A percentile compares a stretch with the other conserved stretches of the same genome.
Conservation (phyloP, 495 filamentous ascomycete genomes). For the Xylaria flabelliformis region DNA sequence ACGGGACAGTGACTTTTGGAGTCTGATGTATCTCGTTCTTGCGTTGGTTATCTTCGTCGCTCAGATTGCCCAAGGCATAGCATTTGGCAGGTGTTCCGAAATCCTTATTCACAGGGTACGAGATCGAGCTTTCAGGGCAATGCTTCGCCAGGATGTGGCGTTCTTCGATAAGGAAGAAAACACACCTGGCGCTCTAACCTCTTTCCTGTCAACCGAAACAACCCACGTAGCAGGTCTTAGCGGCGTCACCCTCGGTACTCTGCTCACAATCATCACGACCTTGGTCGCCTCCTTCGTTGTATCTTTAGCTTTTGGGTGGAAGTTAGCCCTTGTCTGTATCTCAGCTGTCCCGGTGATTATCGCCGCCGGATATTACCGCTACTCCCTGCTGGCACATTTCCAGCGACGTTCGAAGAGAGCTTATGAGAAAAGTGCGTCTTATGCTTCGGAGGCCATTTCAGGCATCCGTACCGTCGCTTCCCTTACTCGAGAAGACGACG, state of each 20-base stretch:
- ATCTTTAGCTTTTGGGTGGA: conserved; percentile 80
- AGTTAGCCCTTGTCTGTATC: conserved; percentile 83
- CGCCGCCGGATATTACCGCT: conserved; percentile 83
- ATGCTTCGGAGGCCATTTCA: conserved; percentile 88
- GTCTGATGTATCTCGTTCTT: conserved; percentile 93
- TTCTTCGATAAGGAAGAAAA: conserved; percentile 91
- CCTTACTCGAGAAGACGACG: conserved; percentile 82
- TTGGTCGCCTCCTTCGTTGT: conserved; percentile 72
- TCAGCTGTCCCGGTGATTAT: conserved; percentile 79
- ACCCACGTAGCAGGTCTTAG: conserved; percentile 83
- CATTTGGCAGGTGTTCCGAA: conserved; percentile 86
- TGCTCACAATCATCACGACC: conserved; percentile 77
- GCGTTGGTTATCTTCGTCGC: conserved; percentile 77
- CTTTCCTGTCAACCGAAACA: conserved; percentile 84
- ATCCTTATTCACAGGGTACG: conserved; percentile 80
- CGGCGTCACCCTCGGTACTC: conserved; percentile 82
- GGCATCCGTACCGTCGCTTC: conserved; percentile 94
- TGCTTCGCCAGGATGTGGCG: conserved; percentile 90
- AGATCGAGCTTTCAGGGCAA: conserved; percentile 78
- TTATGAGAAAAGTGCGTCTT: conserved; percentile 77
- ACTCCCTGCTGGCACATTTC: conserved; percentile 80
- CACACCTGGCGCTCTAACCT: conserved; percentile 80
- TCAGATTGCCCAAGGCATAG: conserved; percentile 70
- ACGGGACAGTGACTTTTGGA: conserved; percentile 84
- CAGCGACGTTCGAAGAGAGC: conserved; percentile 71